Base-by-base conservation (phyloP, 805 yeast genomes). In the Saccharomycopsis sp. region DNA sequence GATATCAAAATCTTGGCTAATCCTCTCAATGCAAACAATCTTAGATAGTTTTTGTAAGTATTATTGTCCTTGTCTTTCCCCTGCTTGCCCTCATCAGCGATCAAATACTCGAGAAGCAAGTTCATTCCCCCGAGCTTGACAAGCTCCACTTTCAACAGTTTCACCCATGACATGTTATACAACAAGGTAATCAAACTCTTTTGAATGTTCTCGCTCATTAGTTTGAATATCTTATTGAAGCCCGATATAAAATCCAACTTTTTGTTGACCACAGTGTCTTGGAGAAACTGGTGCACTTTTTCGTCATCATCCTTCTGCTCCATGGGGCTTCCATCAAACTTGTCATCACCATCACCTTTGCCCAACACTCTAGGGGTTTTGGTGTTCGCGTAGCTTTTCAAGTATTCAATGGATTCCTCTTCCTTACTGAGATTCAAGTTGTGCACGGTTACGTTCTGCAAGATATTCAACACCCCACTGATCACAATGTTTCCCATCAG, bases 61-160 rank as follows among this genome's bases (percentile, higher is more conserved):
- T 22, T 16, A n/a, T 13, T 8, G 16, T 23, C 34, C 15, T 23
- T 19, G 12, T 4, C 34, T 10, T 41, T 61, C 36, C 36, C 29
- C 0, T 56, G 46, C 15, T 41, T 43, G 3, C 49, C 52, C 3
- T 65, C 59, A 4, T 48, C 52, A 13, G 62, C 51, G 1, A 66
- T 52, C 23, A 74, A 54, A 36, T 59, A 72, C 7, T 62, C 60
- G 9, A 73, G 39, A 1, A 65, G 27, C 1, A 67, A 47, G 32
- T 57, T 62, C 30, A 71, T 45, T 0, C 65, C 68, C 1, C 76
- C 77, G 49, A 71, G 73, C 35, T 64, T 59, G 7, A 67, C 68
- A 4, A 71, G 48, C n/a, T 59, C 65, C 8, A 57, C 53, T 19
- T 67, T 57, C 2, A 52, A 50, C 0, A 27, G 30, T 21, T 53